Conservation (phyloP, 495 filamentous ascomycete genomes). For the Penicillium canescens region DNA sequence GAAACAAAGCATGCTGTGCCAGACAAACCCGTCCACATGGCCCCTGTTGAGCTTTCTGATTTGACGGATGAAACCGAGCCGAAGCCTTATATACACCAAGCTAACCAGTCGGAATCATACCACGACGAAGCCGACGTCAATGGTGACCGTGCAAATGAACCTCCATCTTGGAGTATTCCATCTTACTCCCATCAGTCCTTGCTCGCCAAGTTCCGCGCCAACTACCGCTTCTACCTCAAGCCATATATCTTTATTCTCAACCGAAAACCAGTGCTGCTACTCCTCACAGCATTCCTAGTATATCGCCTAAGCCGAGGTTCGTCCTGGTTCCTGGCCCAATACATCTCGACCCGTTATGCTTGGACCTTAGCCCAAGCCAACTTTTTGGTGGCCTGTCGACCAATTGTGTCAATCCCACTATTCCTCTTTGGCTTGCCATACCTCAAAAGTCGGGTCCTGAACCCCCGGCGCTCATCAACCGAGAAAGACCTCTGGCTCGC, state of each 20-base stretch:
- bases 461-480: conserved; percentile 23
- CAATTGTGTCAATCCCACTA: conserved; percentile 50
- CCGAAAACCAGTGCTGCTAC: conserved; percentile 44
- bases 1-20: conserved; percentile 52
- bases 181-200: conserved; percentile 13
- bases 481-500: conserved; percentile 55
- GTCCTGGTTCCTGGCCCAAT: conserved; percentile 54
- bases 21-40: neutral
- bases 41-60: conserved; percentile 35
- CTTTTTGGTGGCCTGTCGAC: conserved; percentile 52
- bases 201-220: conserved; percentile 15
- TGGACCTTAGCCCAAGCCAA: conserved; percentile 57
- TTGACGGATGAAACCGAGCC: conserved; percentile 20
- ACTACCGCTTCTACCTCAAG: conserved; percentile 28
- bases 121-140: conserved; percentile 23
- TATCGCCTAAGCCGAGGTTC: conserved; percentile 53
- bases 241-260: conserved; percentile 46
- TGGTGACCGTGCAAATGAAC: conserved; percentile 5
- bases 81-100: conserved; percentile 11
- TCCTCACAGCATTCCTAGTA: conserved; percentile 52
- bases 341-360: conserved; percentile 57
- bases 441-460: conserved; percentile 20
- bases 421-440: conserved; percentile 52
- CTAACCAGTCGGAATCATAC: conserved; percentile 13
- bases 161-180: conserved; percentile 25